A percentile compares a stretch with the other conserved stretches of the same genome.
Evolutionary conservation across 2,329 filamentous ascomycete species (phyloP).

Genomic region (Dactylellina cionopaga): DNA sequence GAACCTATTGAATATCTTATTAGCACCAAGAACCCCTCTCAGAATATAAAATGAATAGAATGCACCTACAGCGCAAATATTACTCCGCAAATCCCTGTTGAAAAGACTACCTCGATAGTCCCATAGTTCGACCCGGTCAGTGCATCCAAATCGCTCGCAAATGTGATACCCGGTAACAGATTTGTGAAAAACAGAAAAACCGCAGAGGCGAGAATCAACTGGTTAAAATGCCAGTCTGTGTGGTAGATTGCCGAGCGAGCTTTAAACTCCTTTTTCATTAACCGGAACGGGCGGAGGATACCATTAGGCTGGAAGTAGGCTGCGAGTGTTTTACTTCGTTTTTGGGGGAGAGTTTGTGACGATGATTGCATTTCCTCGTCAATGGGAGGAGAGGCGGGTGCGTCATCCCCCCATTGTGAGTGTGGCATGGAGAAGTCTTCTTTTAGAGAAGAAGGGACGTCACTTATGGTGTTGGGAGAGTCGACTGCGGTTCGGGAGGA

Average conservation of each 20-base stretch:
- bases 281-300: conserved; percentile 53
- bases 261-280: conserved; percentile 55
- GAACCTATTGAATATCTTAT: conserved; percentile 59
- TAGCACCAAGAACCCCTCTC: background rate
- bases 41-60: background rate
- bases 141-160: conserved; percentile 72
- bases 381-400: conserved; percentile 19
- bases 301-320: conserved; percentile 41
- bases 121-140: conserved; percentile 72
- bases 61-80: conserved; percentile 69
- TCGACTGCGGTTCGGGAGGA: conserved; percentile 14
- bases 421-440: conserved; percentile 30
- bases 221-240: conserved; percentile 67
- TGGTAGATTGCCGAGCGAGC: conserved; percentile 51
- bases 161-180: conserved; percentile 73
- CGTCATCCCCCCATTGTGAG: conserved; percentile 44
- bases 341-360: background rate
- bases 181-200: conserved; percentile 76
- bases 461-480: too few relatives aligned
- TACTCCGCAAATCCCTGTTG: conserved; percentile 72
- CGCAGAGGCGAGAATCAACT: conserved; percentile 71
- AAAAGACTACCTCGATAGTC: conserved; percentile 74
- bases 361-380: conserved; percentile 50
- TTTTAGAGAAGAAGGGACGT: conserved; percentile 15
- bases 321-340: background rate